Evolutionary conservation across 2,329 filamentous ascomycete species (phyloP), one percentile per base, ranked within the genome.

Genomic region (Polychaeton citri): DNA sequence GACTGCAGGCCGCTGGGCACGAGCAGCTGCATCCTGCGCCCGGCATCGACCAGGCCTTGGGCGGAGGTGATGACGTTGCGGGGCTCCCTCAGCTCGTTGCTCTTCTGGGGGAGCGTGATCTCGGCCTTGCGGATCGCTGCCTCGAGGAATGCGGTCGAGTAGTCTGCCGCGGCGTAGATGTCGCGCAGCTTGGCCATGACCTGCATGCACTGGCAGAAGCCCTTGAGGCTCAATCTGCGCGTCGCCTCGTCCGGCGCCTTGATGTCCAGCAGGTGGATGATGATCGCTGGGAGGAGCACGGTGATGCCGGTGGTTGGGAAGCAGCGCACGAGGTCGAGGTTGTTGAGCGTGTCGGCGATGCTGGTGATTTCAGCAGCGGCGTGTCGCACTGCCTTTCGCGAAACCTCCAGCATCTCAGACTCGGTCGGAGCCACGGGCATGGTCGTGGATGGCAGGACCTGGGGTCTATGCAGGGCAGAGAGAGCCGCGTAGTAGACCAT

Each of bases 401-500:
- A 93, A 42, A 83, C 71, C 38, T 93, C 84, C 51, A 93, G 81
- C 10, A 87, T 66, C 45, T 86, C 78, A 8, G 74, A 71, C 21
- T 74, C 74, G 12, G 66, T 65, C 16, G 44, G 49, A 21, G 51
- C 47, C 15, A 46, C 48, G 13, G 42, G 57, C 50, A 52, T 43
- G 17, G 45, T 44, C 62, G 76, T 75, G 0, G 79, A 79, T 1
- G 86, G 85, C 28, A 94, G 70, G 40, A 95, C 88, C 46, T 93
- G 86, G 2, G 88, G 88, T 19, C 88, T 78, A 57, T 95, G 87
- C 13, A 96, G 69, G 3, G 88, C 88, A 35, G 85, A 94, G 13
- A 92, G 71, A 1, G 87, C 92, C 2, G 88, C 92, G 57, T 86
- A 82, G 59, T 92, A 94, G 2, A 94, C 77, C 80, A 95, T 92